Conservation (phyloP, 176 grass and related monocot genomes). For the Cenchrus purpureus region DNA sequence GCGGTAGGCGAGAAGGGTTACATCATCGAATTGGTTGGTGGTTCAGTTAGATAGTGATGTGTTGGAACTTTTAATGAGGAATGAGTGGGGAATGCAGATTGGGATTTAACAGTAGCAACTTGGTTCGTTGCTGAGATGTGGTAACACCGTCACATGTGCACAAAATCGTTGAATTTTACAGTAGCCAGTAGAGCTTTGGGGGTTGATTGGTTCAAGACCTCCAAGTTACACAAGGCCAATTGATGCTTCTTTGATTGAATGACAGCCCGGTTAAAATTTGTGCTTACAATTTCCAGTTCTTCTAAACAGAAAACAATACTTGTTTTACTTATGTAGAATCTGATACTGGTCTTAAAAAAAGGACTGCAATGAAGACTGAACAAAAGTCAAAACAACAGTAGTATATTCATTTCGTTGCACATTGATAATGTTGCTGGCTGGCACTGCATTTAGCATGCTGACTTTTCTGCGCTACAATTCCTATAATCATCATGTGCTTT, state of each 20-base stretch:
- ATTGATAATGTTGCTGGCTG: slow-evolving; percentile 11
- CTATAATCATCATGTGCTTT: neutral
- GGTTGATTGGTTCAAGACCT: neutral
- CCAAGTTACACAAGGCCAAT: neutral
- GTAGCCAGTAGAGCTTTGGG: neutral
- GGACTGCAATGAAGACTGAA: neutral
- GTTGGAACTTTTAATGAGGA: neutral
- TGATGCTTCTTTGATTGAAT: slow-evolving; percentile 8
- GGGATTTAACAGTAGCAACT: neutral
- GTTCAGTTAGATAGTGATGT: slow-evolving; percentile 18
- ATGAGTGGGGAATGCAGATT: neutral
- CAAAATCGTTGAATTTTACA: neutral
- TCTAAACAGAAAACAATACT: neutral
- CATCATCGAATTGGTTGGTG: slow-evolving; percentile 3
- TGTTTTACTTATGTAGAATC: slow-evolving; percentile 6
- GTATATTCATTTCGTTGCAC: slow-evolving; percentile 9
- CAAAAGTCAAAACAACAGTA: neutral
- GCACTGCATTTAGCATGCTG: slow-evolving; percentile 34
- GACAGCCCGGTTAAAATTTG: neutral
- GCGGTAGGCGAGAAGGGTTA: slow-evolving; percentile 9
- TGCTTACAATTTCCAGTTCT: neutral
- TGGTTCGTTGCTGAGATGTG: slow-evolving; percentile 10
- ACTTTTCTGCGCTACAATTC: slow-evolving; percentile 11
- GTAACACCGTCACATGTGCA: neutral
- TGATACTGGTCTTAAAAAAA: neutral